Conservation (phyloP, 2,329 filamentous ascomycete genomes). For the Cladosporium oxysporum region DNA sequence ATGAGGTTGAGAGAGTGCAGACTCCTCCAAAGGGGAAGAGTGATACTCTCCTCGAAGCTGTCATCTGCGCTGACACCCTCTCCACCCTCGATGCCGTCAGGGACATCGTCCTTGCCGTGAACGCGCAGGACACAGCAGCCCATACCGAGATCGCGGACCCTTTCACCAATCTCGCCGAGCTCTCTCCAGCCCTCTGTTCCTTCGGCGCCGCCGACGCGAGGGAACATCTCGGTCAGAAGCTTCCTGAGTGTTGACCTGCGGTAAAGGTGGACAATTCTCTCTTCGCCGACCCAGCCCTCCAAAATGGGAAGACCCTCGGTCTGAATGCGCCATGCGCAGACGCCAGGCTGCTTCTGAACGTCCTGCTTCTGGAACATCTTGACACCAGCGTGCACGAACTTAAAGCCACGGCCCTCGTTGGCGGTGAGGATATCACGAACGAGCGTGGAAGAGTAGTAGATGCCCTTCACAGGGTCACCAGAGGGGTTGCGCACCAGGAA, state of each 20-base stretch:
- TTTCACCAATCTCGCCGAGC: constrained; percentile 84
- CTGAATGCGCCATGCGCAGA: constrained; percentile 94
- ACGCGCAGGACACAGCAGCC: constrained; percentile 89
- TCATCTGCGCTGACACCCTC: constrained; percentile 45
- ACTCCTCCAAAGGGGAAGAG: constrained; percentile 91
- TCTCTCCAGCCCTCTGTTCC: constrained; percentile 64
- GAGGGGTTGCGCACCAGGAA: constrained; percentile 95
- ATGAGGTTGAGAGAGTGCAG: constrained; percentile 91
- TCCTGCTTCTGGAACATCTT: constrained; percentile 99
- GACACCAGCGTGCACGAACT: constrained; percentile 94
- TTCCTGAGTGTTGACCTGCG: constrained; percentile 78
- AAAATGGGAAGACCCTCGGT: constrained; percentile 89
- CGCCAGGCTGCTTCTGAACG: constrained; percentile 76
- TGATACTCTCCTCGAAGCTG: constrained; percentile 73
- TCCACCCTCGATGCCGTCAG: constrained; percentile 45
- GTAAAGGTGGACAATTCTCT: constrained; percentile 71
- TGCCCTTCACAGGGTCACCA: constrained; percentile 85
- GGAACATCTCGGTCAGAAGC: constrained; percentile 95
- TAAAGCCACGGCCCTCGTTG: constrained; percentile 89
- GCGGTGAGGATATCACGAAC: constrained; percentile 80
- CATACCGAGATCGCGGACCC: constrained; percentile 76
- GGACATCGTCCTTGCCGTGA: constrained; percentile 57
- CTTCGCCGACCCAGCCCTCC: constrained; percentile 82
- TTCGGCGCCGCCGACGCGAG: constrained; percentile 63
- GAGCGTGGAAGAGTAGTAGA: constrained; percentile 90